A percentile compares a stretch with the other conserved stretches of the same genome.
These are phyloP conservation scores for Ramaria rubella DNA, from an alignment of 768 basidiomycete species.

Conservation along the genomic window DNA sequence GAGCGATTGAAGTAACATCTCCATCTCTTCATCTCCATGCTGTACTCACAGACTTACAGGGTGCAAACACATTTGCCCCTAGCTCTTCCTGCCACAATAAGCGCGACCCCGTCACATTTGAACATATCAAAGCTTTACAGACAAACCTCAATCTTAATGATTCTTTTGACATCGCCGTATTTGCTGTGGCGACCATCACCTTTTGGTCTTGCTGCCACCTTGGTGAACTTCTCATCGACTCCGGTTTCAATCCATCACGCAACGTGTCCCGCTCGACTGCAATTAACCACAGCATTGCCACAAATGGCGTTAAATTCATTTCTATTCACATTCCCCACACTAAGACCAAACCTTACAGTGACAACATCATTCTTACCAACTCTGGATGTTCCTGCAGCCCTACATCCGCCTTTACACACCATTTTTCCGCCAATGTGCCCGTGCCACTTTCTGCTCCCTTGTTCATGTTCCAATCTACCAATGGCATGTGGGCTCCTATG, in stretches of 20 bases:
- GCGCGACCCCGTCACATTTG: conserved; percentile 29
- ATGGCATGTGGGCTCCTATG: conserved; percentile 43
- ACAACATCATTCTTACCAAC: not conserved
- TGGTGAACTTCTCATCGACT: conserved; percentile 14
- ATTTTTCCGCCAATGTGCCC: not conserved
- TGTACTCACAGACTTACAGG: not conserved
- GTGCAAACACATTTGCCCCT: conserved; percentile 10
- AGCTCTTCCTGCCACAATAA: conserved; percentile 15
- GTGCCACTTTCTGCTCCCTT: not conserved
- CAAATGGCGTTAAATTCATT: not conserved
- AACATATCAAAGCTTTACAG: conserved; percentile 25
- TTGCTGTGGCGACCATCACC: conserved; percentile 27
- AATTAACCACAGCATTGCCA: not conserved
- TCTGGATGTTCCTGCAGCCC: not conserved
- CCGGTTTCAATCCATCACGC: not conserved
- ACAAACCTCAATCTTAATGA: conserved; percentile 19
- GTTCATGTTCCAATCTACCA: conserved; percentile 23
- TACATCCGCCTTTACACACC: not conserved
- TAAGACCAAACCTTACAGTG: not conserved
- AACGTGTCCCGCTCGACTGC: not conserved
- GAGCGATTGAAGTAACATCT: conserved; percentile 1
- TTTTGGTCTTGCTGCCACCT: conserved; percentile 31
- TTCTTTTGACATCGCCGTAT: conserved; percentile 30
- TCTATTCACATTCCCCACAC: not conserved
- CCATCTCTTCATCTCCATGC: not conserved